These are phyloP conservation scores for Fusarium brevicatenulatum DNA, from an alignment of 2,329 filamentous ascomycete species.

Conservation along the genomic window DNA sequence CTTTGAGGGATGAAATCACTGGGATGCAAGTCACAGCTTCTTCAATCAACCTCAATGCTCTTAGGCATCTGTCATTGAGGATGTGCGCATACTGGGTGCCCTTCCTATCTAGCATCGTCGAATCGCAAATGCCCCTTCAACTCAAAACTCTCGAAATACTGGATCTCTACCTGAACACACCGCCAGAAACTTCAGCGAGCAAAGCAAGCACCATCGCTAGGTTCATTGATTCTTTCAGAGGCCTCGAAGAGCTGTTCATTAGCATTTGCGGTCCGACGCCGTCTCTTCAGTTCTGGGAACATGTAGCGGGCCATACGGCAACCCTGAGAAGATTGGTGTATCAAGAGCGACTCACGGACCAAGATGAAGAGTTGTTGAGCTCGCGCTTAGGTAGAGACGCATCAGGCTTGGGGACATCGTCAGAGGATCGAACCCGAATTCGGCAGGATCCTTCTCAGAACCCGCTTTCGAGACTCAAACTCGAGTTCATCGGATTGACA, in stretches of 20 bases:
- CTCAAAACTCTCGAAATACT: background rate
- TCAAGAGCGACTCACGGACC: background rate
- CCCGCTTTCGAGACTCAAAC: background rate
- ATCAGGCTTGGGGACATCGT: background rate
- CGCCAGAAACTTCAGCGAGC: background rate
- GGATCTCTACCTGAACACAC: background rate
- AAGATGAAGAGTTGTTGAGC: background rate
- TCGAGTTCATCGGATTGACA: background rate
- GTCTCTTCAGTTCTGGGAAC: background rate
- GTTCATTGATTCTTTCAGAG: background rate
- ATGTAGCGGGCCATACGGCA: background rate
- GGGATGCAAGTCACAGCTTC: fast-evolving
- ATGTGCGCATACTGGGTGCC: background rate
- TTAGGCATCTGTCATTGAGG: background rate
- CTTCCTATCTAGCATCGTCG: fast-evolving
- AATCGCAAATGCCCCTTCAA: fast-evolving
- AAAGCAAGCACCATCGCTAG: background rate
- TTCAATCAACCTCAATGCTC: fast-evolving
- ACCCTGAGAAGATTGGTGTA: background rate
- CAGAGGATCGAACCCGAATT: background rate
- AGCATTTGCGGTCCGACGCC: background rate
- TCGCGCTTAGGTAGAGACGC: background rate
- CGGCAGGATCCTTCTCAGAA: background rate
- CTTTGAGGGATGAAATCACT: background rate
- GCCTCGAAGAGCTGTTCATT: background rate